These are phyloP conservation scores for Boletus coccyginus DNA, from an alignment of 768 basidiomycete species.

Conservation along the genomic window DNA sequence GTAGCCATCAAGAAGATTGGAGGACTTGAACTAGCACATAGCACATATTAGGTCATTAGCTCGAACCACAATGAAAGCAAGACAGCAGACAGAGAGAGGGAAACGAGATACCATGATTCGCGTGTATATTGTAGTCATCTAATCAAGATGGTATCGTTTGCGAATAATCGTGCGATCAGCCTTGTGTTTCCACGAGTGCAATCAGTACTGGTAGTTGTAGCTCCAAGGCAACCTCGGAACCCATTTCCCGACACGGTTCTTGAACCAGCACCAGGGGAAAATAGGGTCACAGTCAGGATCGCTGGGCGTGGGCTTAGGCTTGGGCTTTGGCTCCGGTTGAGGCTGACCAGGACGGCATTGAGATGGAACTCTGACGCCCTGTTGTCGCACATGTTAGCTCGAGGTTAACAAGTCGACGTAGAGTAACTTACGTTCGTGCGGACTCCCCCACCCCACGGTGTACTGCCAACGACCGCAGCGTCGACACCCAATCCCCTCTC, in stretches of 20 bases:
- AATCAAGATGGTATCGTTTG: slow-evolving; percentile 14
- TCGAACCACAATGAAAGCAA: slow-evolving; percentile 2
- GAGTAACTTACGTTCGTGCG: slow-evolving; percentile 55
- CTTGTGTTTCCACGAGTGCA: slow-evolving; percentile 6
- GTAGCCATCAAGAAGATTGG: not conserved
- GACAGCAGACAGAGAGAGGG: slow-evolving; percentile 1
- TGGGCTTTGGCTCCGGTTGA: slow-evolving; percentile 15
- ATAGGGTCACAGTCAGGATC: slow-evolving; percentile 29
- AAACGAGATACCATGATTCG: not conserved
- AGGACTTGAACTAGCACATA: slow-evolving; percentile 4
- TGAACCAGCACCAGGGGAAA: slow-evolving; percentile 26
- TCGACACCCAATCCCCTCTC: slow-evolving; percentile 77
- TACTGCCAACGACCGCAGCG: slow-evolving; percentile 68
- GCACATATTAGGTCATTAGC: slow-evolving; percentile 12
- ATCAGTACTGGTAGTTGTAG: slow-evolving; percentile 21
- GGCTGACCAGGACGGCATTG: slow-evolving; percentile 34
- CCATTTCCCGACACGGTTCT: slow-evolving; percentile 16
- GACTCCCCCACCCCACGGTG: slow-evolving; percentile 93
- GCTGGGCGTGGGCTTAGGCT: slow-evolving; percentile 33
- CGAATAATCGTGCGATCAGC: slow-evolving; percentile 9
- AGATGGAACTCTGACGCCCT: slow-evolving; percentile 43
- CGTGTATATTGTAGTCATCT: slow-evolving; percentile 11
- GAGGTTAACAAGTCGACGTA: not conserved
- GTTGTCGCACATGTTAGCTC: not conserved
- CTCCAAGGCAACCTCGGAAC: slow-evolving; percentile 26